Evolutionary conservation across 1,139 yeast genomes (phyloP), one percentile per base, ranked within the genome.

Genomic region (Magnusiomyces suaveolens): DNA sequence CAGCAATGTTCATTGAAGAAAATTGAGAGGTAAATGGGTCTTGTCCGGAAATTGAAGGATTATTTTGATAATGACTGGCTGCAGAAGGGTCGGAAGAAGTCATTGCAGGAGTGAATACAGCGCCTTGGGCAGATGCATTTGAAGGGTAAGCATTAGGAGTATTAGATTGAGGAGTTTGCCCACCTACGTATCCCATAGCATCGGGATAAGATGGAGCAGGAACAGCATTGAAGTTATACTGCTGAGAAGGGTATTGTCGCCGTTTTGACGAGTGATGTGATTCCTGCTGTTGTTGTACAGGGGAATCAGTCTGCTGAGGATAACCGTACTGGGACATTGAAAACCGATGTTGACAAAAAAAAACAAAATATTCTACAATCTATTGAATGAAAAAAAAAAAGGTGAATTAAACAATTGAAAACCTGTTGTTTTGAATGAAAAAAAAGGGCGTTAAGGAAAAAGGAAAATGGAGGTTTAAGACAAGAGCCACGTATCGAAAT

Each of bases 1-100:
- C 36, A 6, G 36, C 6, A 18, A 64, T 50, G 39, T 58, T 60
- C 64, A 64, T 59, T 52, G 58, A 64, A 46, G 59, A 61, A 55
- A 64, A 60, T 54, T 64, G 67, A 24, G 54, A 53, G 3, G 64
- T 52, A 54, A 64, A 52, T 20, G 56, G 58, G 50, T 60, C 62
- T 29, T 29, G 36, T 41, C 51, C 56, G 23, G 50, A 52, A 29
- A 6, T 12, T 29, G 36, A 24, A 29, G 36, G 52, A n/a, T 51
- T 46, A 29, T 51, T 48, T 12, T 52, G 55, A 36, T 41, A 38
- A 14, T 38, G 18, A 18, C 44, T 43, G 16, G 25, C 41, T 29
- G 43, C 46, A 18, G 24, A 23, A 50, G 52, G 43, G 8, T 33
- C 12, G 14, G 52, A 33, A 21, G 21, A 23, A 10, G 52, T 54